phyloP scores from a whole-genome alignment of 2,329 filamentous ascomycete species.

The Nothopassalora personata region DNA sequence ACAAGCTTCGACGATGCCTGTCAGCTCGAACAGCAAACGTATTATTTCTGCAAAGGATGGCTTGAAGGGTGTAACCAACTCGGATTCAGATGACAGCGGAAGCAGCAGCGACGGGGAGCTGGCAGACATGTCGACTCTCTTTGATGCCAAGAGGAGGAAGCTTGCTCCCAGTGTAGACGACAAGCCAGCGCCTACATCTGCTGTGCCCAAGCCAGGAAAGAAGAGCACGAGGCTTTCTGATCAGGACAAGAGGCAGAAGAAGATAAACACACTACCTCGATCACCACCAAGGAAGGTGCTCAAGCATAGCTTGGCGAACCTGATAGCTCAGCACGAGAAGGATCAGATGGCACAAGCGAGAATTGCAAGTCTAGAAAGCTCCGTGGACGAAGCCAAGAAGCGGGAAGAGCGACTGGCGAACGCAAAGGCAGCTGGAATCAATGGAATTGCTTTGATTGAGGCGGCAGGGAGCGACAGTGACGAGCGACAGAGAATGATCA shows the following conservation, averaged over 20 bases:
- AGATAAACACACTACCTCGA: conserved; percentile 2
- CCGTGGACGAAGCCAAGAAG: conserved; percentile 15
- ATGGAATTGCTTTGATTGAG: conserved; percentile 38
- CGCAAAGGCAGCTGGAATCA: conserved; percentile 8
- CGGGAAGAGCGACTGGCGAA: conserved; percentile 10
- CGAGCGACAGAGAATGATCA: conserved; percentile 46
- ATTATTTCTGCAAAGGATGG: conserved; percentile 50
- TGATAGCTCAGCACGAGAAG: conserved; percentile 26
- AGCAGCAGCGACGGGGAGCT: conserved; percentile 28
- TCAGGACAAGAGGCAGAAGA: conserved; percentile 7
- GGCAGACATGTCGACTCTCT: conserved; percentile 28
- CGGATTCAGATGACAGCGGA: conserved; percentile 31
- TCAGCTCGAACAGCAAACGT: conserved; percentile 38
- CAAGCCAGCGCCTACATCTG: neutral
- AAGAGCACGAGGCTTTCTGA: conserved; percentile 3
- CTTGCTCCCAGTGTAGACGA: conserved; percentile 17
- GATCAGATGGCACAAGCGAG: conserved; percentile 20
- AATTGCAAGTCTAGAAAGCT: conserved; percentile 24
- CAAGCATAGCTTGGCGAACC: conserved; percentile 27
- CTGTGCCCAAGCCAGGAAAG: conserved; percentile 1
- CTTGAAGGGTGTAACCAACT: conserved; percentile 46
- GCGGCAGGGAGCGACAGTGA: conserved; percentile 37
- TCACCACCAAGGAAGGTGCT: conserved; percentile 22
- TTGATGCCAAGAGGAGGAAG: conserved; percentile 24
- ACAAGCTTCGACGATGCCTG: conserved; percentile 9